Evolutionary conservation across 768 basidiomycete genomes (phyloP).

Genomic region (Glaciozyma martinii): DNA sequence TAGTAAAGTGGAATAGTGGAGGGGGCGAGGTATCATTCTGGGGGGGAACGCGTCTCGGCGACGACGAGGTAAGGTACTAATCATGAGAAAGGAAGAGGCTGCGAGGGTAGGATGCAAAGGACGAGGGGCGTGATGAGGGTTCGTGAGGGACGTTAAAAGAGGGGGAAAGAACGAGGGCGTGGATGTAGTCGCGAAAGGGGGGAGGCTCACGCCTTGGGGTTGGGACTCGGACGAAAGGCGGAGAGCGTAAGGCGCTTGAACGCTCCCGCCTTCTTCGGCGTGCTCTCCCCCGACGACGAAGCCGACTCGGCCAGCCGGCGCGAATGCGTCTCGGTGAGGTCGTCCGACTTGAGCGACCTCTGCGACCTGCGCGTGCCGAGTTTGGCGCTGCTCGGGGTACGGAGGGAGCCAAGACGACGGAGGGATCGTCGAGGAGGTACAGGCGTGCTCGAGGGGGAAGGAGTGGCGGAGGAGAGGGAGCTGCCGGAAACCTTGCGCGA

Average conservation of each 20-base stretch:
- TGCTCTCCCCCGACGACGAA: neutral
- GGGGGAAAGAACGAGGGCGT: neutral
- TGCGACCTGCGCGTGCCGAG: neutral
- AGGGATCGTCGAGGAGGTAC: constrained; percentile 11
- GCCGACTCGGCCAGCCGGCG: neutral
- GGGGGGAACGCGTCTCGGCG: too few species aligned
- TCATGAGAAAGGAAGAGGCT: too few species aligned
- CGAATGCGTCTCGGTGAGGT: neutral
- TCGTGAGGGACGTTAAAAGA: too few species aligned
- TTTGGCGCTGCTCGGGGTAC: constrained; percentile 5
- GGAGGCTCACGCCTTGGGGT: neutral
- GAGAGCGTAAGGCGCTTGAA: too few species aligned
- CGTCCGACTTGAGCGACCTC: neutral
- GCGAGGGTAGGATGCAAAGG: too few species aligned
- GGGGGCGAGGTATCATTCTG: too few species aligned
- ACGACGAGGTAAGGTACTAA: too few species aligned
- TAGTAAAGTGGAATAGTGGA: too few species aligned
- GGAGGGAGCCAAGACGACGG: constrained; percentile 18
- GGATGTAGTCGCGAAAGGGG: neutral
- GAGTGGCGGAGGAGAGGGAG: constrained; percentile 3
- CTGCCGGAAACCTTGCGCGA: constrained; percentile 8
- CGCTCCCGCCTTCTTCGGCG: too few species aligned
- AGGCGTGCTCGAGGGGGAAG: neutral
- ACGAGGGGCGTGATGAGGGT: too few species aligned
- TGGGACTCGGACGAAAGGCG: too few species aligned